Conservation (phyloP, 1,139 yeast genomes). For the Pneumocystis murina region DNA sequence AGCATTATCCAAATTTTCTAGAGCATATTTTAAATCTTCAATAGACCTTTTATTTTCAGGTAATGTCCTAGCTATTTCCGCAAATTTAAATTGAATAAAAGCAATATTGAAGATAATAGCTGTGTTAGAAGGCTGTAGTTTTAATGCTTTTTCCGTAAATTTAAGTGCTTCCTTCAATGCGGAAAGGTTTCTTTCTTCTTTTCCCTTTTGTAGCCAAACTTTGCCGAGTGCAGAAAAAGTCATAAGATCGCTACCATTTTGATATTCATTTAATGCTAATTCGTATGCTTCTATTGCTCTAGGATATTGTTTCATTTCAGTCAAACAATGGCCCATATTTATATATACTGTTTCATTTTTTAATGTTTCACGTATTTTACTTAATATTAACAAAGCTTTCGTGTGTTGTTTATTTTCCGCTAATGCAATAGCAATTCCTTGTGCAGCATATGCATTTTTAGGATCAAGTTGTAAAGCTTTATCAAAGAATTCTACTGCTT, state of each 20-base stretch:
- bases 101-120: constrained; percentile 65
- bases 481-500: constrained; percentile 81
- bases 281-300: constrained; percentile 56
- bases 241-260: constrained; percentile 49
- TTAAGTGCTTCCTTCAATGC: constrained; percentile 49
- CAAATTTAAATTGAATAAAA: constrained; percentile 70
- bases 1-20: constrained; percentile 47
- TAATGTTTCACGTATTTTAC: constrained; percentile 80
- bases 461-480: constrained; percentile 79
- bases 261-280: constrained; percentile 31
- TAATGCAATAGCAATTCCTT: constrained; percentile 85
- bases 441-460: constrained; percentile 87
- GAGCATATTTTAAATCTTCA: constrained; percentile 46
- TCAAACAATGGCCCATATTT: constrained; percentile 75
- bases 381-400: constrained; percentile 69
- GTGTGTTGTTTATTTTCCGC: constrained; percentile 67
- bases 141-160: constrained; percentile 31
- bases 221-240: constrained; percentile 64
- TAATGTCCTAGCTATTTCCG: constrained; percentile 60
- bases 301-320: constrained; percentile 66
- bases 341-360: constrained; percentile 70
- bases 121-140: constrained; percentile 27
- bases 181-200: constrained; percentile 46
- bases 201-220: constrained; percentile 80
- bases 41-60: constrained; percentile 46